Percentiles rank a stretch among this genome's conserved stretches.
Conservation (phyloP, 805 yeast genomes). For the Kodamaea sagamina region DNA sequence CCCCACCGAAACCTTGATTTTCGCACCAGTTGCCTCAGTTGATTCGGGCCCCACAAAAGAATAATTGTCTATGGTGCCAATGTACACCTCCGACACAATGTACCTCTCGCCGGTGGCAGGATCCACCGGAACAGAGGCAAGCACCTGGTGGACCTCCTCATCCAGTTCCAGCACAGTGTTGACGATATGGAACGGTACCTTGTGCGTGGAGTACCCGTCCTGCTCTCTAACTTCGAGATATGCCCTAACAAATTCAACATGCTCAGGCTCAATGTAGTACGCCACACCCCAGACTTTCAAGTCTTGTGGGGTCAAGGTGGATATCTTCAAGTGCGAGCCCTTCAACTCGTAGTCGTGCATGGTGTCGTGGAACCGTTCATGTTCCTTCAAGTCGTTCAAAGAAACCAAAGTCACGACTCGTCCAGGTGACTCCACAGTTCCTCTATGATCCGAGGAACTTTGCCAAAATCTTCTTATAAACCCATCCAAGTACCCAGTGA, state of each 20-base stretch:
- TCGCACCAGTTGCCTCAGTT: slow-evolving; percentile 56
- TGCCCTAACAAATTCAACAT: slow-evolving; percentile 60
- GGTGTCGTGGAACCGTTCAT: slow-evolving; percentile 45
- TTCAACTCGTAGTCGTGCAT: slow-evolving; percentile 36
- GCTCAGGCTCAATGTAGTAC: slow-evolving; percentile 69
- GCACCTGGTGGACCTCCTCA: slow-evolving; percentile 8
- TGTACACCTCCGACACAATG: slow-evolving; percentile 67
- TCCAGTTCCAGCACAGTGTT: slow-evolving; percentile 12
- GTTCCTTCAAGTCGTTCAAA: slow-evolving; percentile 49
- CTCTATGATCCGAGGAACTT: slow-evolving; percentile 84
- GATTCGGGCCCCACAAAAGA: slow-evolving; percentile 86
- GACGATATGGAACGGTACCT: slow-evolving; percentile 61
- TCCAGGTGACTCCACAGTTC: slow-evolving; percentile 85
- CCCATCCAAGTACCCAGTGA: slow-evolving; percentile 77
- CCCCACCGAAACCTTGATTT: slow-evolving; percentile 60
- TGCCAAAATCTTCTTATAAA: slow-evolving; percentile 89
- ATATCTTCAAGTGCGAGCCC: slow-evolving; percentile 8
- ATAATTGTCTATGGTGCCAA: slow-evolving; percentile 77
- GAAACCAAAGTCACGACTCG: slow-evolving; percentile 83
- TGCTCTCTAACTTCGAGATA: slow-evolving; percentile 84
- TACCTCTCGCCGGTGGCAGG: slow-evolving; percentile 39
- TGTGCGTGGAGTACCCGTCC: slow-evolving; percentile 78
- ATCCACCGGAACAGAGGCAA: slow-evolving; percentile 18
- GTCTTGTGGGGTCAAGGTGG: slow-evolving; percentile 40
- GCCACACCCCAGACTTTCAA: slow-evolving; percentile 78